Evolutionary conservation across 2,329 filamentous ascomycete genomes (phyloP).

Genomic region (Pezicula rhizophila): DNA sequence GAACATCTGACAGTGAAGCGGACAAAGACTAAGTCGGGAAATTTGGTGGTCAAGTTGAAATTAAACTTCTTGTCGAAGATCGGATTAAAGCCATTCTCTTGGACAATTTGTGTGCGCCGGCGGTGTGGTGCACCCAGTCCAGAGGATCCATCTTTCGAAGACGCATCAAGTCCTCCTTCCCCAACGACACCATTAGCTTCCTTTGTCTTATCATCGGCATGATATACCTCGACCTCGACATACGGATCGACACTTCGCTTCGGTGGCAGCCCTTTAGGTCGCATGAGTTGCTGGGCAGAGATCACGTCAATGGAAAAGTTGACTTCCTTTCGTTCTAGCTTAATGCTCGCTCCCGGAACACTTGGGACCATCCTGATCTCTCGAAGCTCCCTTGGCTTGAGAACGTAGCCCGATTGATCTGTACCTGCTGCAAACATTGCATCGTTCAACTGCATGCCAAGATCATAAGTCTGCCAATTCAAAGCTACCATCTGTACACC

Average conservation of each 20-base stretch:
- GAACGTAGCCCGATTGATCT: constrained; percentile 84
- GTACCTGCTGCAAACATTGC: constrained; percentile 93
- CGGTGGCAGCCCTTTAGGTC: constrained; percentile 65
- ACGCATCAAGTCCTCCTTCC: constrained; percentile 60
- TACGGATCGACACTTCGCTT: constrained; percentile 83
- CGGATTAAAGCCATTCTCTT: constrained; percentile 90
- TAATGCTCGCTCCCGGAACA: constrained; percentile 46
- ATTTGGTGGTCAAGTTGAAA: constrained; percentile 85
- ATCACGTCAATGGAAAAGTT: constrained; percentile 83
- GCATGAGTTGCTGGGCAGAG: constrained; percentile 90
- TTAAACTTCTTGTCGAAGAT: constrained; percentile 74
- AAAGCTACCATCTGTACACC: constrained; percentile 97
- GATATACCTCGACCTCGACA: constrained; percentile 90
- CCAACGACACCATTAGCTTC: constrained; percentile 68
- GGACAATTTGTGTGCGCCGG: constrained; percentile 72
- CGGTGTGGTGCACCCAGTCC: constrained; percentile 68
- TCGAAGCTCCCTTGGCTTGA: constrained; percentile 84
- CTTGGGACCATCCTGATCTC: constrained; percentile 58
- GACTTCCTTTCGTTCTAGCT: constrained; percentile 75
- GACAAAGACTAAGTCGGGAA: constrained; percentile 88
- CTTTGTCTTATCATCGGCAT: constrained; percentile 88
- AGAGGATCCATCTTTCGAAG: constrained; percentile 56
- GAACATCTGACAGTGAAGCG: constrained; percentile 90
- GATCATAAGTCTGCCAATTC: constrained; percentile 97
- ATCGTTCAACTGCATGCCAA: constrained; percentile 92